Evolutionary conservation across 2,329 filamentous ascomycete genomes (phyloP).

Genomic region (Amylocarpus encephaloides): DNA sequence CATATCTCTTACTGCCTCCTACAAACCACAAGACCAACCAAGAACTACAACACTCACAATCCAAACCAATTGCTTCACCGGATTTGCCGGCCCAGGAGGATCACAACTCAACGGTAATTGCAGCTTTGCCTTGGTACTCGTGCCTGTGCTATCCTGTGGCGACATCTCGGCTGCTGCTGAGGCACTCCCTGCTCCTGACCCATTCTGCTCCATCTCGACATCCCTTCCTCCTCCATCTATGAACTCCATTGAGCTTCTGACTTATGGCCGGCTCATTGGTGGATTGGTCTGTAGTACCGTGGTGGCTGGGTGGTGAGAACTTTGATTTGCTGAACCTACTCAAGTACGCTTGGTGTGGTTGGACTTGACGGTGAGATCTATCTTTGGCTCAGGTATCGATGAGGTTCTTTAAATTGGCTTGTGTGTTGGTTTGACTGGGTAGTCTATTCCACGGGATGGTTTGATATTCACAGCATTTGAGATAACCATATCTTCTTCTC

Average conservation of each 20-base stretch:
- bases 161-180: neutral
- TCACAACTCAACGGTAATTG: constrained; percentile 79
- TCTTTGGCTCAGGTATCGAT: no score
- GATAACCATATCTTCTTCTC: no score
- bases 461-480: no score
- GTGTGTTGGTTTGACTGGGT: no score
- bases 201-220: neutral
- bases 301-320: neutral
- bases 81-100: constrained; percentile 66
- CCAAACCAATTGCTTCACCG: constrained; percentile 76
- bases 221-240: neutral
- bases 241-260: neutral
- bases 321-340: neutral
- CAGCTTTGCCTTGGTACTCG: constrained; percentile 37
- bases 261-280: neutral
- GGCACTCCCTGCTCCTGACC: neutral
- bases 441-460: no score
- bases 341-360: no score
- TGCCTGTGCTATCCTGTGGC: neutral
- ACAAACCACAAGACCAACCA: neutral
- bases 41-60: constrained; percentile 51
- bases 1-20: neutral
- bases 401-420: no score
- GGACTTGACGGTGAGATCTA: neutral
- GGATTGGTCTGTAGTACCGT: neutral